These are phyloP conservation scores for Mucor racemosus DNA, from an alignment of 371 early-diverging fungal species.

Conservation along the genomic window DNA sequence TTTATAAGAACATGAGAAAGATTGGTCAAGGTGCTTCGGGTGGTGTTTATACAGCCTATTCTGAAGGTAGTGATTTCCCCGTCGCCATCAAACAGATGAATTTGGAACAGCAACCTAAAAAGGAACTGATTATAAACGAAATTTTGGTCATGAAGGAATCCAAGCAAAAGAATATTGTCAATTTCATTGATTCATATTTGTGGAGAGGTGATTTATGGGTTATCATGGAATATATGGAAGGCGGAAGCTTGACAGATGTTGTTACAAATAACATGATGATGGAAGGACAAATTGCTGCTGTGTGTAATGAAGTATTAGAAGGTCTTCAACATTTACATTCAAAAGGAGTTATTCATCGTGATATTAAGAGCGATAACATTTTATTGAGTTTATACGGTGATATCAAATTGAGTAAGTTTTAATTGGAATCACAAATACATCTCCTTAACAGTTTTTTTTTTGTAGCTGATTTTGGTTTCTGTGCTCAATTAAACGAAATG, in stretches of 20 bases:
- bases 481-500: conserved; percentile 86
- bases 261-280: conserved; percentile 92
- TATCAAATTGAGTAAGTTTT: conserved; percentile 85
- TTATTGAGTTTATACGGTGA: conserved; percentile 85
- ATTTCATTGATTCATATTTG: conserved; percentile 93
- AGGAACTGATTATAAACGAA: conserved; percentile 96
- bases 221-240: conserved; percentile 98
- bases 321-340: conserved; percentile 94
- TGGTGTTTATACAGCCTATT: conserved; percentile 89
- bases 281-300: conserved; percentile 94
- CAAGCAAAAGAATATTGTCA: conserved; percentile 93
- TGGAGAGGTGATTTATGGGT: conserved; percentile 91
- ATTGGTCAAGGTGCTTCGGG: conserved; percentile 98
- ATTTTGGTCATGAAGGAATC: conserved; percentile 93
- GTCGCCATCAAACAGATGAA: conserved; percentile 98
- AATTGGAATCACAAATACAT: neutral
- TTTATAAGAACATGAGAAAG: conserved; percentile 84
- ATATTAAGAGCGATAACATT: conserved; percentile 98
- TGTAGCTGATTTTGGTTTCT: conserved; percentile 95
- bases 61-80: conserved; percentile 59
- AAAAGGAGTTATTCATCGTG: conserved; percentile 95
- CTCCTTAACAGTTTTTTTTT: conserved; percentile 1
- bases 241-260: conserved; percentile 92
- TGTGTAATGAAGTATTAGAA: conserved; percentile 88
- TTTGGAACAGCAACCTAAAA: conserved; percentile 93